These are phyloP conservation scores for Fraxinus dipetala DNA, from an alignment of 305 asterid species.

Conservation along the genomic window DNA sequence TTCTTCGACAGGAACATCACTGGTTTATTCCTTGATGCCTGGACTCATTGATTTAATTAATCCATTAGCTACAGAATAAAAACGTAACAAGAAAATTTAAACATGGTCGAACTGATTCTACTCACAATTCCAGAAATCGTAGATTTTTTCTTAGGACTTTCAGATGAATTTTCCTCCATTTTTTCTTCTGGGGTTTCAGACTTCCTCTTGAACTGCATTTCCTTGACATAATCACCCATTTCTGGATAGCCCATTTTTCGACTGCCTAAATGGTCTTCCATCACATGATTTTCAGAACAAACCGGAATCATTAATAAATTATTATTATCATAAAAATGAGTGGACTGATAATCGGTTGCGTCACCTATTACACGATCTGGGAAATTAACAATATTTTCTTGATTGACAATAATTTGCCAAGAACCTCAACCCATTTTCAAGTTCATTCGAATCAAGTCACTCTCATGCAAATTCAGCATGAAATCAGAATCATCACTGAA, in stretches of 20 bases:
- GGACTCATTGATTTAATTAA: conserved; percentile 30
- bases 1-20: no score
- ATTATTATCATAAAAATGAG: conserved; percentile 18
- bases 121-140: conserved; percentile 53
- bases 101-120: background rate
- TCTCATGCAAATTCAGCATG: conserved; percentile 25
- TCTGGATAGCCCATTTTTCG: conserved; percentile 17
- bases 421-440: background rate
- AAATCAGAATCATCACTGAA: conserved; percentile 42
- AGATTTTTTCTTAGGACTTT: conserved; percentile 47
- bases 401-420: conserved; percentile 18
- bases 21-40: conserved; percentile 36
- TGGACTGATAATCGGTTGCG: conserved; percentile 5
- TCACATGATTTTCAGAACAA: conserved; percentile 15
- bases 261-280: conserved; percentile 32
- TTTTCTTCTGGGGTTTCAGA: conserved; percentile 7
- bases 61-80: background rate
- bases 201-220: conserved; percentile 46
- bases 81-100: background rate
- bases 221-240: conserved; percentile 36
- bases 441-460: conserved; percentile 13
- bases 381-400: conserved; percentile 9
- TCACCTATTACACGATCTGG: conserved; percentile 9
- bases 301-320: background rate
- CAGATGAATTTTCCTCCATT: conserved; percentile 16